Conservation (phyloP, 202 grass and related monocot species). For the Schoenoplectus tabernaemontani region DNA sequence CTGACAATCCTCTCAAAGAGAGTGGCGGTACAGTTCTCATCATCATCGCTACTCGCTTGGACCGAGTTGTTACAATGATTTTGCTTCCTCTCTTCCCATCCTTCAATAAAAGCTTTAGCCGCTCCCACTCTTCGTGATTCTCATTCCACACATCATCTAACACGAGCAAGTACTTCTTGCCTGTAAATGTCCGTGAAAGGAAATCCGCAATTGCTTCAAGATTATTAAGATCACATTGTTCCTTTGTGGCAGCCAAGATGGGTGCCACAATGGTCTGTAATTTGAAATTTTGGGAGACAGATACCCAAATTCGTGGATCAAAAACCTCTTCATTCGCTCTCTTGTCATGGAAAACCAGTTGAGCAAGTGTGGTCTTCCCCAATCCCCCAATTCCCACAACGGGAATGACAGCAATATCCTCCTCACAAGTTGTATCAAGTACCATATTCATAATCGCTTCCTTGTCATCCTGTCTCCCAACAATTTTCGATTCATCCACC, state of each 20-base stretch:
- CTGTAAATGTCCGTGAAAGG: conserved; percentile 31
- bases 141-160: conserved; percentile 54
- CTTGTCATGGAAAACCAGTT: conserved; percentile 50
- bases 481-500: conserved; percentile 43
- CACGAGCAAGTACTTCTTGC: conserved; percentile 58
- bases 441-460: conserved; percentile 46
- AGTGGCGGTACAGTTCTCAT: conserved; percentile 36
- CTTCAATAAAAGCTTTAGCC: conserved; percentile 30
- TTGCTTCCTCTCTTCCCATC: conserved; percentile 50
- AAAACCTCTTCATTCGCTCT: conserved; percentile 37
- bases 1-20: conserved; percentile 28
- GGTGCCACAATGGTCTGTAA: conserved; percentile 26
- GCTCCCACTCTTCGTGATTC: conserved; percentile 45
- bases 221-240: conserved; percentile 22
- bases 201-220: conserved; percentile 26
- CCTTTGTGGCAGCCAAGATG: conserved; percentile 33
- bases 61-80: conserved; percentile 63
- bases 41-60: conserved; percentile 25
- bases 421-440: conserved; percentile 33
- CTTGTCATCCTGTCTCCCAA: conserved; percentile 35
- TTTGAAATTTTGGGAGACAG: conserved; percentile 35
- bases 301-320: conserved; percentile 43
- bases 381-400: conserved; percentile 44
- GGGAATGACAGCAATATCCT: conserved; percentile 48
- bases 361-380: conserved; percentile 55